Percentiles rank a stretch among this genome's conserved stretches.
Evolutionary conservation across 2,329 filamentous ascomycete species (phyloP).

Genomic region (Tolypocladium paradoxum): DNA sequence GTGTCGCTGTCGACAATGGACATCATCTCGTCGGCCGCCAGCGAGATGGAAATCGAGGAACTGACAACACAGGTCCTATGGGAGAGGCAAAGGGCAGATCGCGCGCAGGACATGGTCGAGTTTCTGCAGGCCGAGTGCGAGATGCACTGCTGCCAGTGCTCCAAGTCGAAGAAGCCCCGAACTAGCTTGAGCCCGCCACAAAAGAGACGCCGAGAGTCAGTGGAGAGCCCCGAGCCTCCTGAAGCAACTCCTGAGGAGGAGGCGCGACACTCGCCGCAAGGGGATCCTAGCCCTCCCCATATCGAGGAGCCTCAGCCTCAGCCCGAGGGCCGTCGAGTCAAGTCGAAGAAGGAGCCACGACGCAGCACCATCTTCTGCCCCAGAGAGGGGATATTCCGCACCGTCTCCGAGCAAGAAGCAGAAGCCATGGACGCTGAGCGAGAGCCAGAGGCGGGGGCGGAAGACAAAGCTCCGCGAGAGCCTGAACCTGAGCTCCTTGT

Average conservation of each 20-base stretch:
- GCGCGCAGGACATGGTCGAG: slow-evolving; percentile 62
- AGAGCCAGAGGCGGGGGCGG: slow-evolving; percentile 10
- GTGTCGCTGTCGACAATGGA: slow-evolving; percentile 37
- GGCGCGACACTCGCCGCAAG: slow-evolving; percentile 17
- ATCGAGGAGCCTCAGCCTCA: slow-evolving; percentile 10
- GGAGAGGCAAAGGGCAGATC: slow-evolving; percentile 53
- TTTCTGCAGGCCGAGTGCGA: slow-evolving; percentile 68
- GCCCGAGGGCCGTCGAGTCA: slow-evolving; percentile 9
- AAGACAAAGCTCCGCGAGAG: slow-evolving; percentile 6
- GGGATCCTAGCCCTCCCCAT: slow-evolving; percentile 6
- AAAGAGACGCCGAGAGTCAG: slow-evolving; percentile 8
- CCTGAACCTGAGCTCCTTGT: slow-evolving; percentile 9
- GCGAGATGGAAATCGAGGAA: slow-evolving; percentile 49
- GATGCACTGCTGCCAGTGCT: slow-evolving; percentile 55
- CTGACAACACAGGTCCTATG: slow-evolving; percentile 41
- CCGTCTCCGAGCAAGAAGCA: slow-evolving; percentile 43
- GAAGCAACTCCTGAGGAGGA: slow-evolving; percentile 14
- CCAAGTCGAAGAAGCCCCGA: slow-evolving; percentile 19
- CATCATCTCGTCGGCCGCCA: slow-evolving; percentile 42
- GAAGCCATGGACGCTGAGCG: slow-evolving; percentile 28
- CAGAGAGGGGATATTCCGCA: slow-evolving; percentile 52
- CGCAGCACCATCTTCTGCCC: slow-evolving; percentile 49
- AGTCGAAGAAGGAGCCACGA: slow-evolving; percentile 28
- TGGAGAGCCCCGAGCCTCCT: slow-evolving; percentile 2
- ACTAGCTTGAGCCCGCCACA: slow-evolving; percentile 8